Evolutionary conservation across 768 basidiomycete genomes (phyloP), one percentile per base, ranked within the genome.

Genomic region (Phylloporus arenicola): DNA sequence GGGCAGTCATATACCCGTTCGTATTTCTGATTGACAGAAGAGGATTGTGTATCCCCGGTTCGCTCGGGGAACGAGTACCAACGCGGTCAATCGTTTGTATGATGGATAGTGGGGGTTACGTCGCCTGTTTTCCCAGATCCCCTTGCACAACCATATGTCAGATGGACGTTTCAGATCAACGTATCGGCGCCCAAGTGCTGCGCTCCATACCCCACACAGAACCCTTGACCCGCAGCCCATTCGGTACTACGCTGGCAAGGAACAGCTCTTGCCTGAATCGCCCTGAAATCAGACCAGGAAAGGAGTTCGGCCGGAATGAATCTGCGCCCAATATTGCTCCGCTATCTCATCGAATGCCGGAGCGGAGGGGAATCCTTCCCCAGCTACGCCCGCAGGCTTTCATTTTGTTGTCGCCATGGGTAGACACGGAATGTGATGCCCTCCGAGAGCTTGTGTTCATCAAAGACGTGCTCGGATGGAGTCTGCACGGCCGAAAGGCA

Each of bases 241-340:
- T 88, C 12, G 87, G 88, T 63, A 78, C 78, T 63, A 78, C 78
- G 3, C 59, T 86, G 14, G 76, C 82, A 3, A 81, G 82, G 2
- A 85, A 86, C 64, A 67, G 73, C 43, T 83, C 86, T 63, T 80
- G 90, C 27, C 70, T 82, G 42, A 68, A 75, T 49, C 66, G 63
- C 9, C 68, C 84, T 29, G 76, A 78, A 6, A 81, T 86, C 61
- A 56, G 70, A 1, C 76, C 83, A 70, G 84, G 31, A 19, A 73
- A 17, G 85, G 85, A 10, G 88, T 58, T 88, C 83, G 6, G 82
- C 86, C 0, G 87, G 85, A 20, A 84, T 74, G 3, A 83, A 88
- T 60, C 89, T 31, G 80, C 79, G 0, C 72, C 78, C 33, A 77
- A n/a, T 80, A 8, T 70, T 86, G 30, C 74, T 71, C 29, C 78